Base-by-base conservation (phyloP, 1,284 basidiomycete species). In the Microstroma glucosiphilum region DNA sequence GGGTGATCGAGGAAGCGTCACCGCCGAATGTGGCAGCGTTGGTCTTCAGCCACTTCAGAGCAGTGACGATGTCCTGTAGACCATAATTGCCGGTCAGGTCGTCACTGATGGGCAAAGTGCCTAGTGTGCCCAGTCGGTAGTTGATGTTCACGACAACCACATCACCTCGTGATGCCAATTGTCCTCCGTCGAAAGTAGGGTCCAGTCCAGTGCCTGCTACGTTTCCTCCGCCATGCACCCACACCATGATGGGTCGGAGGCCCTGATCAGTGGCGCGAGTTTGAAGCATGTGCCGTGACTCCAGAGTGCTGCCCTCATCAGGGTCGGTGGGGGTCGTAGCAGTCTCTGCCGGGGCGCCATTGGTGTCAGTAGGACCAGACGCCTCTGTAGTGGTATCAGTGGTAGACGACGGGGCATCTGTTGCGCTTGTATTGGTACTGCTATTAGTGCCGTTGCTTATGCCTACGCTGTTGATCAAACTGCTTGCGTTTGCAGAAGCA, bases 201-300 rank as follows among this genome's bases (percentile, higher is more conserved):
- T 82, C 80, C 7, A 75, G 60, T 19, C 80, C 80, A 60, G 80
- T 79, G 7, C 83, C 83, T n/a, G 67, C 64, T 1, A 74, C 76
- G 58, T 80, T 83, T 1, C 75, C 77, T 25, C 77, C 70, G 0
- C 69, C 82, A 68, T 83, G 82, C 55, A 80, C 78, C 61, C 70
- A 84, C 81, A 83, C 81, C 15, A 86, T 80, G 3, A 88, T 85
- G 0, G 86, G 86, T 23, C 86, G 81, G 26, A 82, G 78, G 8
- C 58, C 12, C n/a, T 65, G 59, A 9, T 37, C 30, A 37, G 30
- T 37, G 4, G 30, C 30, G 9, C 30, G 30, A 3, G 30, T 9
- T 37, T 37, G 4, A 37, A 37, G 3, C 4, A 37, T 37, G 30
- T 37, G 30, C 30, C 30, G 3, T 37, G 30, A 37, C 30, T 37